A percentile compares a stretch with the other conserved stretches of the same genome.
Evolutionary conservation across 2,329 filamentous ascomycete genomes (phyloP).

Genomic region (Didymella exigua): DNA sequence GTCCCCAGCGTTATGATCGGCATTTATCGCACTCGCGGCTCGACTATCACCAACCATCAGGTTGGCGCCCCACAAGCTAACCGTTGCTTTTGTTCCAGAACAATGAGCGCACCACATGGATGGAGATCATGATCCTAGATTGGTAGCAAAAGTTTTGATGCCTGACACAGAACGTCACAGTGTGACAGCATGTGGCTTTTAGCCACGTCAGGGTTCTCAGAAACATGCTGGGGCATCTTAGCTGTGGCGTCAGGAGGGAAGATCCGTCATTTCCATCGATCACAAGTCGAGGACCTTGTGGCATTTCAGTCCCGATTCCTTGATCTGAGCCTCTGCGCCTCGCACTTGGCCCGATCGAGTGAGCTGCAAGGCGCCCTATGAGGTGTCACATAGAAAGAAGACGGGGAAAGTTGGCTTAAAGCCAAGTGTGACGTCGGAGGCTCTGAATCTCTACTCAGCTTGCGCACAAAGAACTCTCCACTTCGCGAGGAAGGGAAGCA

Average conservation of each 20-base stretch:
- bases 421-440: constrained; percentile 20
- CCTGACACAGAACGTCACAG: constrained; percentile 21
- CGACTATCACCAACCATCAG: background rate
- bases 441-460: background rate
- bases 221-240: constrained; percentile 18
- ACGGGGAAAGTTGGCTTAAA: background rate
- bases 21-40: background rate
- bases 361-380: constrained; percentile 18
- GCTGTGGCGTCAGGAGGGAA: constrained; percentile 16
- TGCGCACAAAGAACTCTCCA: background rate
- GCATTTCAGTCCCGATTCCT: constrained; percentile 7
- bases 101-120: background rate
- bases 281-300: background rate
- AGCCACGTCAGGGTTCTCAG: constrained; percentile 30
- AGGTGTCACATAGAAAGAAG: background rate
- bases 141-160: background rate
- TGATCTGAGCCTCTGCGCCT: constrained; percentile 13
- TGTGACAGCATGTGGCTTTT: constrained; percentile 18
- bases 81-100: background rate
- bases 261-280: constrained; percentile 8
- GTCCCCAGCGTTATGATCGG: background rate
- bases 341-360: constrained; percentile 6
- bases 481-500: background rate
- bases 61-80: background rate
- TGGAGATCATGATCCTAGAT: background rate